A percentile compares a stretch with the other conserved stretches of the same genome.
Evolutionary conservation across 495 filamentous ascomycete species (phyloP).

Genomic region (Pyrenula massariospora): DNA sequence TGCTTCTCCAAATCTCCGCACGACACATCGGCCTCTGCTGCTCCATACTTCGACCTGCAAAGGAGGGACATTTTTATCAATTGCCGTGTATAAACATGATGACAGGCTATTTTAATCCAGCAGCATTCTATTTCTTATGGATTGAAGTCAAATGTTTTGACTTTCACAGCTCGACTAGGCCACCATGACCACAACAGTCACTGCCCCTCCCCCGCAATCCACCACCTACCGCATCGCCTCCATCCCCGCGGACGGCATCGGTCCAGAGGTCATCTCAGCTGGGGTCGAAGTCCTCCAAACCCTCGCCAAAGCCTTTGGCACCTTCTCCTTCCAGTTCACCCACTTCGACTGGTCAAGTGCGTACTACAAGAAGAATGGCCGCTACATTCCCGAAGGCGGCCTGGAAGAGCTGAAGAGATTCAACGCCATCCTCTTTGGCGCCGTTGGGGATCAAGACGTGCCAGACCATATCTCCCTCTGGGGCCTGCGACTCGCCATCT

Average conservation of each 20-base stretch:
- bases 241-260: constrained; percentile 44
- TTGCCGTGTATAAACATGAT: too few relatives aligned
- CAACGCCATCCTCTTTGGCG: constrained; percentile 45
- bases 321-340: constrained; percentile 36
- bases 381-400: constrained; percentile 42
- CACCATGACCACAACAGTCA: background rate
- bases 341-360: constrained; percentile 40
- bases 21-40: too few relatives aligned
- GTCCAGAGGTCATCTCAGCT: constrained; percentile 39
- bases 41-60: too few relatives aligned
- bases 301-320: constrained; percentile 27
- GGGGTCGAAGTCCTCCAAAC: constrained; percentile 33
- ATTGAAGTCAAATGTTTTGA: too few relatives aligned
- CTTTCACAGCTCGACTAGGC: too few relatives aligned
- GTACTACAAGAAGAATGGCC: constrained; percentile 38
- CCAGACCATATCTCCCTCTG: constrained; percentile 47
- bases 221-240: constrained; percentile 30
- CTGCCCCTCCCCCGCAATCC: background rate
- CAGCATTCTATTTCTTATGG: too few relatives aligned
- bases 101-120: too few relatives aligned
- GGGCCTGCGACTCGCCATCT: constrained; percentile 41
- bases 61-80: too few relatives aligned
- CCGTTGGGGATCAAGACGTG: constrained; percentile 44
- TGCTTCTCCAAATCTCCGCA: too few relatives aligned
- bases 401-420: constrained; percentile 37